A percentile compares a stretch with the other conserved stretches of the same genome.
phyloP scores from a whole-genome alignment of 1,284 basidiomycete genomes.

The Wolfiporia cocos region DNA sequence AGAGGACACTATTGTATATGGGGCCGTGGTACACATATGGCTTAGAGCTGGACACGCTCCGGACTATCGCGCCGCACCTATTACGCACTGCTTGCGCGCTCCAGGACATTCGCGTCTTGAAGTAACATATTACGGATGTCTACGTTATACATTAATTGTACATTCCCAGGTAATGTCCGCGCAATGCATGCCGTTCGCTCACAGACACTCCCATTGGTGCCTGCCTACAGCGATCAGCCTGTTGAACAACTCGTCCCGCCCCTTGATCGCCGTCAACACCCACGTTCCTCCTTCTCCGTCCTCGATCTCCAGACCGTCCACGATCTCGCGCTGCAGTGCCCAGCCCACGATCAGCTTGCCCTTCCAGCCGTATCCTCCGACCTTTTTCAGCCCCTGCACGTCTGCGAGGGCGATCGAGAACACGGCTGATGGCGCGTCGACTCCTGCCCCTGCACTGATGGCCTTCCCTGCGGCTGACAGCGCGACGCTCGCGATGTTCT shows the following conservation, averaged over 20 bases:
- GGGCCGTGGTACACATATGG: background rate
- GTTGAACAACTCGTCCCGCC: constrained; percentile 34
- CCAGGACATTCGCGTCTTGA: too few relatives aligned
- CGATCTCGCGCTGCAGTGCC: constrained; percentile 45
- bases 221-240: constrained; percentile 20
- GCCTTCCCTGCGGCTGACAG: constrained; percentile 7
- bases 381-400: constrained; percentile 20
- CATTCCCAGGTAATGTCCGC: too few relatives aligned
- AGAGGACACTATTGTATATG: background rate
- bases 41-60: background rate
- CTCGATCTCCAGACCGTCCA: constrained; percentile 49
- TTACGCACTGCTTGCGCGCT: too few relatives aligned
- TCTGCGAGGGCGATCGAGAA: constrained; percentile 20
- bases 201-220: constrained; percentile 24
- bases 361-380: constrained; percentile 33
- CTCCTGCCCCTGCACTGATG: constrained; percentile 1
- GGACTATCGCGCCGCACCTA: too few relatives aligned
- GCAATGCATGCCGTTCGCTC: too few relatives aligned
- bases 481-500: constrained; percentile 10
- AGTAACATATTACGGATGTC: too few relatives aligned
- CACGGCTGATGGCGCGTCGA: constrained; percentile 17
- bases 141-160: too few relatives aligned
- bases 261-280: constrained; percentile 35
- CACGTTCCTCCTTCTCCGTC: constrained; percentile 38
- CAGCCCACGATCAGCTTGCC: constrained; percentile 58